Evolutionary conservation across 2,329 filamentous ascomycete species (phyloP).

Genomic region (Fusarium gaditjirri): DNA sequence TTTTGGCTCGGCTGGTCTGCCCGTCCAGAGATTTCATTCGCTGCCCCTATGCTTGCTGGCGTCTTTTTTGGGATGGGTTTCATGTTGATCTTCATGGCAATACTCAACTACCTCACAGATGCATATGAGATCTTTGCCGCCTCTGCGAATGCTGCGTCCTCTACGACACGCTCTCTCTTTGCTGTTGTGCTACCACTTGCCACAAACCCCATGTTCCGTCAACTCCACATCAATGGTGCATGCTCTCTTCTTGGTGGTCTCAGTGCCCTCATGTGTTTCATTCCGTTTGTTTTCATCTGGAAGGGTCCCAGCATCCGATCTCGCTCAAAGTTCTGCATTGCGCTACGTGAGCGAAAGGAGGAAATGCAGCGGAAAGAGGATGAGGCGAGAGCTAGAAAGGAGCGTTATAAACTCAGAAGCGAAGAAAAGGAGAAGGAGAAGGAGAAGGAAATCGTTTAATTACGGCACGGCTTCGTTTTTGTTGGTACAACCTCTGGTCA

Average conservation of each 20-base stretch:
- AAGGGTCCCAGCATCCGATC: conserved; percentile 65
- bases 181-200: conserved; percentile 76
- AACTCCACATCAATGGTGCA: conserved; percentile 60
- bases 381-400: conserved; percentile 47
- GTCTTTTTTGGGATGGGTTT: conserved; percentile 71
- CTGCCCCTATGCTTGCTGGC: conserved; percentile 68
- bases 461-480: background rate
- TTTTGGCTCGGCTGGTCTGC: conserved; percentile 73
- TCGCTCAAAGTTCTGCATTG: conserved; percentile 70
- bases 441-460: conserved; percentile 23
- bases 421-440: conserved; percentile 32
- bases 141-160: conserved; percentile 83
- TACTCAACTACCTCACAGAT: conserved; percentile 73
- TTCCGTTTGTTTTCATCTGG: conserved; percentile 66
- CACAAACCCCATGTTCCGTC: conserved; percentile 60
- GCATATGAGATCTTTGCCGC: conserved; percentile 75
- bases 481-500: background rate
- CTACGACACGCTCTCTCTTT: conserved; percentile 92
- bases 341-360: conserved; percentile 62
- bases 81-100: conserved; percentile 70
- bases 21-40: conserved; percentile 58
- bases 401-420: conserved; percentile 37
- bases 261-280: conserved; percentile 60
- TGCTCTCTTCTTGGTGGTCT: conserved; percentile 64
- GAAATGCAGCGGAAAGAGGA: conserved; percentile 56